These are phyloP conservation scores for Bonnemaisonia californica DNA, from an alignment of 31 red algal genomes.

Conservation along the genomic window DNA sequence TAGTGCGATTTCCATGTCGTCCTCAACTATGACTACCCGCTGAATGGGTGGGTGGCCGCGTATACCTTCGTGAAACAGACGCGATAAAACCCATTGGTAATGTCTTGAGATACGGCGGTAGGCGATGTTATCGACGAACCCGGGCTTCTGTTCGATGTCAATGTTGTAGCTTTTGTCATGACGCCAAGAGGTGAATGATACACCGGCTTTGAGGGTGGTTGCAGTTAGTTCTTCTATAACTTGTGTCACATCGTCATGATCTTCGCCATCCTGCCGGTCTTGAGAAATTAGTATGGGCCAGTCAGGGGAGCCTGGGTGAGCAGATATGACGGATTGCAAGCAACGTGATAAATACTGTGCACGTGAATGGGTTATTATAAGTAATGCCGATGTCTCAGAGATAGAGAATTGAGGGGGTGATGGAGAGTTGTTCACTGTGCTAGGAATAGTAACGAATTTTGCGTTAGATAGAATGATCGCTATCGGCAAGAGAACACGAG, in stretches of 20 bases:
- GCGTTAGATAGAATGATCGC: neutral
- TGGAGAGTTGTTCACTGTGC: neutral
- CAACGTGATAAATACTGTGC: neutral
- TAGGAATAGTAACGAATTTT: neutral
- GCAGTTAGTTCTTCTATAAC: neutral
- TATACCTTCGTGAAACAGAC: constrained; percentile 21
- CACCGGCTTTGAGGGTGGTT: neutral
- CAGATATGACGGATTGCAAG: neutral
- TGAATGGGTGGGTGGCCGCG: neutral
- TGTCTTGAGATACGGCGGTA: constrained; percentile 71
- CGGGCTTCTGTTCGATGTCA: neutral
- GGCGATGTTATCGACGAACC: constrained; percentile 39
- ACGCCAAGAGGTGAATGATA: neutral
- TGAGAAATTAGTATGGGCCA: neutral
- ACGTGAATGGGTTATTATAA: neutral
- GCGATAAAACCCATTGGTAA: constrained; percentile 57
- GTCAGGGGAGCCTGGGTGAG: neutral
- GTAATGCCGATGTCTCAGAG: neutral
- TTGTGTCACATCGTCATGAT: neutral
- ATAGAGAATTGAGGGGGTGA: neutral
- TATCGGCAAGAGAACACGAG: neutral
- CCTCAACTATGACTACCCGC: constrained; percentile 69
- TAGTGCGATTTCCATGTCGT: constrained; percentile 64
- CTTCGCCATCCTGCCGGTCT: neutral
- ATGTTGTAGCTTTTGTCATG: constrained; percentile 11